phyloP scores from a whole-genome alignment of 371 early-diverging fungal genomes.

The Mortierella sp. region DNA sequence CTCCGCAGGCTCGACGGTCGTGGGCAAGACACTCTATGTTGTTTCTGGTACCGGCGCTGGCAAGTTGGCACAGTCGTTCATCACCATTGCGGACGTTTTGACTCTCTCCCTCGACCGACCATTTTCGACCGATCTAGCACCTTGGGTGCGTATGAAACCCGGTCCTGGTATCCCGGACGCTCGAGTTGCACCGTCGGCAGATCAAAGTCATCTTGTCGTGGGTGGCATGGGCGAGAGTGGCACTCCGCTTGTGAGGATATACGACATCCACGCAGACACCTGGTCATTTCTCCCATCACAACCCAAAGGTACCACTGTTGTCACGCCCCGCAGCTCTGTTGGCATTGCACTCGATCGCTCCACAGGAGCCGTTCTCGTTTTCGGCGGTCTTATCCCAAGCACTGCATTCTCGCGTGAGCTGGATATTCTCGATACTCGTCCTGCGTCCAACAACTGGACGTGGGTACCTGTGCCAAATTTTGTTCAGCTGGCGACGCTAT shows the following conservation, averaged over 20 bases:
- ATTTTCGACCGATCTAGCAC: not conserved
- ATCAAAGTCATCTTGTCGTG: not conserved
- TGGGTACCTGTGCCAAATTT: not conserved
- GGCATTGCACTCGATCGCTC: constrained; percentile 4
- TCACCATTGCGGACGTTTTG: not conserved
- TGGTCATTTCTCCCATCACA: not conserved
- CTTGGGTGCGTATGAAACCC: not conserved
- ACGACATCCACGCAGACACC: constrained; percentile 7
- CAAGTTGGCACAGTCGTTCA: not conserved
- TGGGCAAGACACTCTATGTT: constrained; percentile 9
- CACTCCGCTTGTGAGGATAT: not conserved
- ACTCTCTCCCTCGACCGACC: not conserved
- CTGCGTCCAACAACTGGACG: not conserved
- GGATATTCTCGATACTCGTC: not conserved
- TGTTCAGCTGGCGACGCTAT: not conserved
- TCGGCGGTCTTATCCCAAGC: not conserved
- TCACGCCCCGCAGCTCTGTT: constrained; percentile 3
- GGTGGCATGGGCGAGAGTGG: constrained; percentile 4
- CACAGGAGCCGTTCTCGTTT: constrained; percentile 7
- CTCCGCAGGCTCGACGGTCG: constrained; percentile 6
- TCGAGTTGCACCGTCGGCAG: not conserved
- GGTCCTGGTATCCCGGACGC: not conserved
- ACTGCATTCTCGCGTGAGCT: not conserved
- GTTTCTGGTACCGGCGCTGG: not conserved
- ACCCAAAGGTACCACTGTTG: not conserved